Percentiles rank a stretch among this genome's conserved stretches.
Conservation (phyloP, 257 asterid genomes). For the Solanum clarkiae region DNA sequence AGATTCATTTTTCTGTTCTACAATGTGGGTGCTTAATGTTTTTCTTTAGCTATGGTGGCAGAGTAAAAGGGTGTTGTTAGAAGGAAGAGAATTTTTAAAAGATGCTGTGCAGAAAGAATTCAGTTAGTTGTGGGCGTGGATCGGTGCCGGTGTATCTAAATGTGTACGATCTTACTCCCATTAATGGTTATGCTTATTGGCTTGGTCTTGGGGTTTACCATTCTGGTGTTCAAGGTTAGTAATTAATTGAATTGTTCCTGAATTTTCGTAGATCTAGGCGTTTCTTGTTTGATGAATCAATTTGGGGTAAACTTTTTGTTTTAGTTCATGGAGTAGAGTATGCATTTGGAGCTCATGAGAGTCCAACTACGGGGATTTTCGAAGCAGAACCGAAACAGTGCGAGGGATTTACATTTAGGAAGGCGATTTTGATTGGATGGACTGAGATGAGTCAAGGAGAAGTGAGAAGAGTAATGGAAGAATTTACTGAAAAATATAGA, state of each 20-base stretch:
- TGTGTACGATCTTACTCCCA: conserved; percentile 69
- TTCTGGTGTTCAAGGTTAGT: conserved; percentile 80
- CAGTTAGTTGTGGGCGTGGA: conserved; percentile 32
- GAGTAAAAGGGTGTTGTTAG: neutral
- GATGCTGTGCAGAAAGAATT: conserved; percentile 62
- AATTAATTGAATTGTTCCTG: neutral
- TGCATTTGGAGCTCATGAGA: conserved; percentile 45
- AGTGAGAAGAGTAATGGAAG: conserved; percentile 26
- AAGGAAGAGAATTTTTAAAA: neutral
- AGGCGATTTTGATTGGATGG: conserved; percentile 40
- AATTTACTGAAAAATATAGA: conserved; percentile 19
- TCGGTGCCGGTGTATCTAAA: conserved; percentile 65
- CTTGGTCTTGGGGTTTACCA: conserved; percentile 85
- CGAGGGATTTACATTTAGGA: conserved; percentile 37
- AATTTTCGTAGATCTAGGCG: neutral
- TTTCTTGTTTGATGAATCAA: neutral
- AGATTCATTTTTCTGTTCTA: neutral
- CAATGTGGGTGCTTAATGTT: neutral
- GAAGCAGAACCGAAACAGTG: conserved; percentile 41
- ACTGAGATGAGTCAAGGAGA: conserved; percentile 21
- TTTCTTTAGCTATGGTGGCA: neutral
- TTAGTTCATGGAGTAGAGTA: conserved; percentile 41
- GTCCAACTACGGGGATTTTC: conserved; percentile 35
- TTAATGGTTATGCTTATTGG: conserved; percentile 86
- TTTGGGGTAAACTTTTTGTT: neutral